These are phyloP conservation scores for Penicillium sclerotigenum DNA, from an alignment of 2,329 filamentous ascomycete genomes.

Conservation along the genomic window DNA sequence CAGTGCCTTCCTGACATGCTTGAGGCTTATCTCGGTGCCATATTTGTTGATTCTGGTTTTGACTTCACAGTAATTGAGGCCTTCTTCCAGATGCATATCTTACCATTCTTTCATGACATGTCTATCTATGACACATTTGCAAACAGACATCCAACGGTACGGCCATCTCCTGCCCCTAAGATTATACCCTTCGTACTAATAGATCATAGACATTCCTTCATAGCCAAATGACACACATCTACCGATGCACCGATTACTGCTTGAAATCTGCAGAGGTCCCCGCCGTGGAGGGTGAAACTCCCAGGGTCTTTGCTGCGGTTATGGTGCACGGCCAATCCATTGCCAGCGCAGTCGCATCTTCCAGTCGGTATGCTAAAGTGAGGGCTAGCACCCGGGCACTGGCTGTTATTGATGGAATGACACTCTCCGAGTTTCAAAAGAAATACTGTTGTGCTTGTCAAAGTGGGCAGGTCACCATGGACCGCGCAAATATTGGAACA, in stretches of 20 bases:
- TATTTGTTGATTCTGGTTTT: constrained; percentile 87
- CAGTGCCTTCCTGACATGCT: constrained; percentile 74
- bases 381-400: constrained; percentile 45
- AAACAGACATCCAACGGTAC: constrained; percentile 72
- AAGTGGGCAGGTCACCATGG: constrained; percentile 10
- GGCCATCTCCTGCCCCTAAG: background rate
- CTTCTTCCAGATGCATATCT: constrained; percentile 75
- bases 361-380: constrained; percentile 70
- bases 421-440: constrained; percentile 57
- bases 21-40: constrained; percentile 82
- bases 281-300: constrained; percentile 44
- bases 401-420: constrained; percentile 48
- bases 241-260: constrained; percentile 62
- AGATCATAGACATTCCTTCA: constrained; percentile 59
- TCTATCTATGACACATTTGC: constrained; percentile 81
- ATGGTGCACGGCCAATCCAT: constrained; percentile 71
- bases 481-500: constrained; percentile 26
- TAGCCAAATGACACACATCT: constrained; percentile 60
- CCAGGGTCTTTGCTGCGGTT: constrained; percentile 64
- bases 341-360: constrained; percentile 60
- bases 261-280: constrained; percentile 48
- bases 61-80: constrained; percentile 67
- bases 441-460: constrained; percentile 64
- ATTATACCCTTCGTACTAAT: background rate
- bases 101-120: constrained; percentile 82